These are phyloP conservation scores for Darksidea phi DNA, from an alignment of 495 filamentous ascomycete genomes.

Conservation along the genomic window DNA sequence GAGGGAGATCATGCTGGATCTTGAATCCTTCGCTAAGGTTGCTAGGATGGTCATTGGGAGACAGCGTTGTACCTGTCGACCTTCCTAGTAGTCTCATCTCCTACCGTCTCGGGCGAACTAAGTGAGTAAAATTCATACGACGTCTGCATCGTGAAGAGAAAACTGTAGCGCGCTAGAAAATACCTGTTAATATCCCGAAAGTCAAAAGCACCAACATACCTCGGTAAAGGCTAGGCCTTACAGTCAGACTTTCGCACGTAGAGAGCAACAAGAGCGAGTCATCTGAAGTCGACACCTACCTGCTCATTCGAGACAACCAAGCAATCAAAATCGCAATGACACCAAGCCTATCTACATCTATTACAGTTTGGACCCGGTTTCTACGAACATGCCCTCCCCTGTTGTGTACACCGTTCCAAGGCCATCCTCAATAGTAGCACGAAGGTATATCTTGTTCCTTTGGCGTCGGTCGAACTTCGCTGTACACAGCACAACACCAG, in stretches of 20 bases:
- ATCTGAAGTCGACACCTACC: no score
- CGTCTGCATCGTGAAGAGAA: no score
- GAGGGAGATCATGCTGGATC: neutral
- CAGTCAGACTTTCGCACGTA: no score
- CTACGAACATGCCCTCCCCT: constrained; percentile 42
- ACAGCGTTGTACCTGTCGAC: no score
- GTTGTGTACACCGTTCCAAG: constrained; percentile 39
- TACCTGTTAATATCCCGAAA: no score
- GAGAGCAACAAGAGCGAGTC: no score
- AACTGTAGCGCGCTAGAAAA: no score
- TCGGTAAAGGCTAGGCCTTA: no score
- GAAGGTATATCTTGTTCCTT: constrained; percentile 41
- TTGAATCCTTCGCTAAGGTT: neutral
- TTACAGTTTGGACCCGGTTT: constrained; percentile 43
- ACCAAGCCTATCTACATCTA: neutral
- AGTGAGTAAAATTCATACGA: no score
- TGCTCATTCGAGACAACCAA: no score
- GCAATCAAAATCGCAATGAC: neutral
- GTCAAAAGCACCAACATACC: no score
- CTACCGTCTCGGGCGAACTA: neutral
- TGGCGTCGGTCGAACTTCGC: constrained; percentile 41
- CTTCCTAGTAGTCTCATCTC: neutral
- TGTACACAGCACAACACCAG: constrained; percentile 53
- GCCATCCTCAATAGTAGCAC: constrained; percentile 39
- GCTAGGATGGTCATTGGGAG: no score